phyloP scores from a whole-genome alignment of 495 filamentous ascomycete species.

The Parachaetomium inaequale region DNA sequence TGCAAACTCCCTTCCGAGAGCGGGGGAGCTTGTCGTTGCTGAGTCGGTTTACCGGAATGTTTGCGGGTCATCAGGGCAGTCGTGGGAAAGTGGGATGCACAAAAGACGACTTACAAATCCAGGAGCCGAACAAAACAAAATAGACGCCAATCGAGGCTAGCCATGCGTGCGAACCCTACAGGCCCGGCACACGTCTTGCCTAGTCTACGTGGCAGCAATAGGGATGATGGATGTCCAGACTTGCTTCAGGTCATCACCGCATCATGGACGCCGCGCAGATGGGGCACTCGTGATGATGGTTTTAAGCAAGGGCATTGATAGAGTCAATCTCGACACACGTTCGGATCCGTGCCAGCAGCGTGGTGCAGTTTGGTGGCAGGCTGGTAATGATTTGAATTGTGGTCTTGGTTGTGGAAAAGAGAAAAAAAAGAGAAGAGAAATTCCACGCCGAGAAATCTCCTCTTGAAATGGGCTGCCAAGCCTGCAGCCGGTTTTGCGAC shows the following conservation, averaged over 20 bases:
- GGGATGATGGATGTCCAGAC: constrained; percentile 38
- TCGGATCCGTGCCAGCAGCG: constrained; percentile 84
- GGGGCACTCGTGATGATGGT: constrained; percentile 98
- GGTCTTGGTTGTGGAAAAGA: constrained; percentile 62
- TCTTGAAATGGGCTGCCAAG: constrained; percentile 12
- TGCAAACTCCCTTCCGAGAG: background rate
- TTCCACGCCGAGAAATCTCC: constrained; percentile 16
- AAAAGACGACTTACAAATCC: constrained; percentile 6
- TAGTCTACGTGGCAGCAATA: constrained; percentile 19
- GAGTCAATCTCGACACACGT: constrained; percentile 64
- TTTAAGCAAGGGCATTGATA: constrained; percentile 76
- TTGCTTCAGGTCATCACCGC: constrained; percentile 92
- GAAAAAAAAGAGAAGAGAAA: constrained; percentile 23
- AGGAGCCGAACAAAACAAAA: background rate
- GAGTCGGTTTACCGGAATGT: constrained; percentile 39
- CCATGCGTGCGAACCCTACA: background rate
- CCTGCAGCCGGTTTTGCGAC: constrained; percentile 18
- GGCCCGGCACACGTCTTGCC: background rate
- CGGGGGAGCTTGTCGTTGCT: constrained; percentile 26
- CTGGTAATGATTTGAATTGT: constrained; percentile 92
- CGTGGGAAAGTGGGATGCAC: background rate
- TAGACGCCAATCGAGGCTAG: background rate
- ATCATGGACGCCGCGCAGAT: constrained; percentile 79
- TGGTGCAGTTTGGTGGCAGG: constrained; percentile 48
- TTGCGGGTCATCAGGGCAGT: constrained; percentile 31